Evolutionary conservation across 768 basidiomycete species (phyloP).

Genomic region (Trametes coccinea): DNA sequence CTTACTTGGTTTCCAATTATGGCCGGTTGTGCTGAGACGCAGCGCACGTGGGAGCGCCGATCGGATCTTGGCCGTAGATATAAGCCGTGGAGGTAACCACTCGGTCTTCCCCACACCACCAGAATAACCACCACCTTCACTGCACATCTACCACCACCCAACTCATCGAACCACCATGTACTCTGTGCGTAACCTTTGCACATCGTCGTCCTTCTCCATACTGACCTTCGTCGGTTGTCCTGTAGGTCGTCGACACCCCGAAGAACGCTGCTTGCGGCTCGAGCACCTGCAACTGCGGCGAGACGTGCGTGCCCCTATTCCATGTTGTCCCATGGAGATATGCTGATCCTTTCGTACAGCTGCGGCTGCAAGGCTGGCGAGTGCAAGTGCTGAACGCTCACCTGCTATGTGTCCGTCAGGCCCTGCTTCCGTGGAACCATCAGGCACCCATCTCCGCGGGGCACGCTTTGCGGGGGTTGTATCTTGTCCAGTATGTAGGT

Average conservation of each 20-base stretch:
- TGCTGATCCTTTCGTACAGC: slow-evolving; percentile 32
- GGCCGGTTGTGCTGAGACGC: neutral
- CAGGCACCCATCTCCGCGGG: neutral
- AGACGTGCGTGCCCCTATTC: slow-evolving; percentile 35
- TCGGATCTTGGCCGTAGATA: slow-evolving; percentile 17
- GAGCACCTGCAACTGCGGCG: slow-evolving; percentile 52
- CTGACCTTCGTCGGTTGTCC: slow-evolving; percentile 1
- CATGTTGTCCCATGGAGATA: neutral
- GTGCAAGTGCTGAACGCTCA: slow-evolving; percentile 61
- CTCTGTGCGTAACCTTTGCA: slow-evolving; percentile 14
- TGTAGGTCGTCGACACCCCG: slow-evolving; percentile 32
- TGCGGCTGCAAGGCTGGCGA: slow-evolving; percentile 61
- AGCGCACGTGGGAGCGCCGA: slow-evolving; percentile 7
- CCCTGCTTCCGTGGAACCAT: slow-evolving; percentile 2
- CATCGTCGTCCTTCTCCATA: neutral
- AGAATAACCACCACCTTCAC: slow-evolving; percentile 7
- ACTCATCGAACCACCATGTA: slow-evolving; percentile 19
- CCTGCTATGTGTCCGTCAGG: neutral
- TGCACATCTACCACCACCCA: slow-evolving; percentile 1
- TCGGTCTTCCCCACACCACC: slow-evolving; percentile 5
- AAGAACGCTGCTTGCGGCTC: slow-evolving; percentile 52
- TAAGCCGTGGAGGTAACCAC: slow-evolving; percentile 6
- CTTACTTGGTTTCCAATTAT: slow-evolving; percentile 14
- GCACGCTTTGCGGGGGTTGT: neutral
- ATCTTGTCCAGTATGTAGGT: neutral